Evolutionary conservation across 495 filamentous ascomycete species (phyloP), one percentile per base, ranked within the genome.

Genomic region (Aspergillus sparsus): DNA sequence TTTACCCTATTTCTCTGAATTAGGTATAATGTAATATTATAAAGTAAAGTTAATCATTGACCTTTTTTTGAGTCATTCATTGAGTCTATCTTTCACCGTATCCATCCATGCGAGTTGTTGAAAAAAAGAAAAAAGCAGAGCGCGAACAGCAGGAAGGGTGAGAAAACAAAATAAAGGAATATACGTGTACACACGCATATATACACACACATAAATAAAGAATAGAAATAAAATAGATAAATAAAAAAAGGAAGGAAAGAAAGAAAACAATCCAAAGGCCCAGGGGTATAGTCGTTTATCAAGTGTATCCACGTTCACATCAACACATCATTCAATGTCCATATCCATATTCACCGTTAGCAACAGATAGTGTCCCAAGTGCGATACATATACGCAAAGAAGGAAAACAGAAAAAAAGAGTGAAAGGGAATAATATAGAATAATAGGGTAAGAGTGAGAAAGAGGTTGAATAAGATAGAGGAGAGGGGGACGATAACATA

Each of bases 1-100:
- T 27, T 27, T 27, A 27, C 21, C 3, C 3, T 27, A 27, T 27
- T 27, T 27, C 21, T 27, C 21, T 27, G 21, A 27, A 27, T 27
- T 27, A 27, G 21, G 3, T 27, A 3, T 27, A 27, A 27, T 27
- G 3, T 3, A 27, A 27, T 1, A 27, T 1, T 27, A 27, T 27
- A 27, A 27, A 1, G 21, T 27, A 27, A 27, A 1, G 3, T 27
- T 27, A 27, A 27, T 27, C 21, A 27, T 27, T 27, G 21, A 27
- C 21, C 21, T 27, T 27, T 27, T 27, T 27, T 27, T 27, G 37
- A 41, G 16, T 47, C 21, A 50, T 50, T 50, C 47, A 50, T 50
- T 50, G 18, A 50, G 21, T 50, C 47, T 50, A 50, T 50, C 47
- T 13, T 50, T 50, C n/a, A 27, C 11, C 47, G 32, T 31, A 32